Percentiles rank a stretch among this genome's conserved stretches.
phyloP scores from a whole-genome alignment of 345 rosid species.

The Citrus unshiu region DNA sequence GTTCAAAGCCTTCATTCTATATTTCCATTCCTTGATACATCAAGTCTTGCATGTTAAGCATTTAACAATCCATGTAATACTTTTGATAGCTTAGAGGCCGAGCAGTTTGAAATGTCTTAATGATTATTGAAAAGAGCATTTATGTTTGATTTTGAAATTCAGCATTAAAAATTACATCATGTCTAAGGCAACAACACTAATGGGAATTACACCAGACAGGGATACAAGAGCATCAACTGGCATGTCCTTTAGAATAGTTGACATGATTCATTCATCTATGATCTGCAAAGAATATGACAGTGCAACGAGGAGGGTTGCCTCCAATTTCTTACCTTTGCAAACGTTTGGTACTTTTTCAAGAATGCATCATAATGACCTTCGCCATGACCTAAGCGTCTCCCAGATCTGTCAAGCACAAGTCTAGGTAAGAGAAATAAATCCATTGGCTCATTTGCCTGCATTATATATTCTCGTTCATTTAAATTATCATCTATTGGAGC shows the following conservation, averaged over 20 bases:
- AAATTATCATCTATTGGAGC: conserved; percentile 62
- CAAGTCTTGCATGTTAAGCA: background rate
- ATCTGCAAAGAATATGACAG: conserved; percentile 36
- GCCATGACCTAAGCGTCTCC: too few relatives aligned
- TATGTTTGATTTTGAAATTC: conserved; percentile 3
- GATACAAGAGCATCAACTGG: conserved; percentile 65
- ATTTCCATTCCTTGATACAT: too few relatives aligned
- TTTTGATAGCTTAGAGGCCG: background rate
- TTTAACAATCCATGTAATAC: background rate
- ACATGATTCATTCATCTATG: conserved; percentile 59
- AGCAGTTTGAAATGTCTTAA: background rate
- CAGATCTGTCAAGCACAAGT: too few relatives aligned
- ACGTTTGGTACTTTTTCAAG: too few relatives aligned
- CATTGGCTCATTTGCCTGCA: conserved; percentile 70
- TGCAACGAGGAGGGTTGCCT: too few relatives aligned
- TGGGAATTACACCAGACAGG: conserved; percentile 50
- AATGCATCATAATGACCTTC: too few relatives aligned
- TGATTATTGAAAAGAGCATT: conserved; percentile 7
- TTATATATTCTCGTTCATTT: conserved; percentile 78
- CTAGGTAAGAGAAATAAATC: conserved; percentile 67
- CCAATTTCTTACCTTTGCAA: too few relatives aligned
- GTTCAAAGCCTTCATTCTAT: too few relatives aligned
- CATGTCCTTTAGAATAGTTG: conserved; percentile 57
- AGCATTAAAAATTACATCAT: conserved; percentile 29
- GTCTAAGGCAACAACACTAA: conserved; percentile 47